Percentiles rank a stretch among this genome's conserved stretches.
Evolutionary conservation across 2,329 filamentous ascomycete genomes (phyloP).

Genomic region (Ascochyta pisi): DNA sequence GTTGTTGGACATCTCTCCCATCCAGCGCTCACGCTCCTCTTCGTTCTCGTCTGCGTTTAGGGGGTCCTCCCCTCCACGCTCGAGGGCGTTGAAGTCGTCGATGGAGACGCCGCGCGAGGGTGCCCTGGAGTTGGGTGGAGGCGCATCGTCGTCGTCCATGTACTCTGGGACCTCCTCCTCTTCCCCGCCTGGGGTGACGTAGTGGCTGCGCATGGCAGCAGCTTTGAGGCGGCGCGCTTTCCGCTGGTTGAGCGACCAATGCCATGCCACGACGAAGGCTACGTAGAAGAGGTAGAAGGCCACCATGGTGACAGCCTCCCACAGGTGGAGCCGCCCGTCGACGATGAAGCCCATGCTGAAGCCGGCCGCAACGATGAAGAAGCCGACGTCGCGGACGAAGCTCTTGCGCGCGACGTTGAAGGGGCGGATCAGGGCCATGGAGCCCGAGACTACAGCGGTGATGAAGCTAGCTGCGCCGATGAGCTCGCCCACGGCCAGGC

Average conservation of each 20-base stretch:
- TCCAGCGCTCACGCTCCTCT: conserved; percentile 67
- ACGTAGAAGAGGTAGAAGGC: conserved; percentile 92
- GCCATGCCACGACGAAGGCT: conserved; percentile 84
- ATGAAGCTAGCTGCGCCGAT: conserved; percentile 97
- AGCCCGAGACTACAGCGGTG: conserved; percentile 92
- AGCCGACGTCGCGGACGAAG: conserved; percentile 89
- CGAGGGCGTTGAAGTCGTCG: conserved; percentile 70
- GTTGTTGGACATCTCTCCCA: conserved; percentile 86
- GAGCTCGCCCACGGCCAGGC: conserved; percentile 91
- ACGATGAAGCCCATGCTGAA: conserved; percentile 89
- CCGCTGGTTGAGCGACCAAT: conserved; percentile 78
- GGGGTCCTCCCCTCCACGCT: conserved; percentile 63
- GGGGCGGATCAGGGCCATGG: conserved; percentile 95
- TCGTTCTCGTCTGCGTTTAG: conserved; percentile 66
- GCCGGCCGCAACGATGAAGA: conserved; percentile 84
- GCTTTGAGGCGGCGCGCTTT: conserved; percentile 69
- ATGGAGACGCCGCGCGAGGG: conserved; percentile 58
- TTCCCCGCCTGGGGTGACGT: conserved; percentile 66
- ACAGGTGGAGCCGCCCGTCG: conserved; percentile 82
- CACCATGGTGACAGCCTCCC: conserved; percentile 93
- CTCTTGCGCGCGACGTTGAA: conserved; percentile 90
- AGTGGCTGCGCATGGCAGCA: conserved; percentile 76
- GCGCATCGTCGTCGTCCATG: conserved; percentile 63
- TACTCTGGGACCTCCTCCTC: conserved; percentile 64
- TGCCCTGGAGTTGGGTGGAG: conserved; percentile 44